Evolutionary conservation across 768 basidiomycete species (phyloP), one percentile per base, ranked within the genome.

Genomic region (Naganishia friedmannii): DNA sequence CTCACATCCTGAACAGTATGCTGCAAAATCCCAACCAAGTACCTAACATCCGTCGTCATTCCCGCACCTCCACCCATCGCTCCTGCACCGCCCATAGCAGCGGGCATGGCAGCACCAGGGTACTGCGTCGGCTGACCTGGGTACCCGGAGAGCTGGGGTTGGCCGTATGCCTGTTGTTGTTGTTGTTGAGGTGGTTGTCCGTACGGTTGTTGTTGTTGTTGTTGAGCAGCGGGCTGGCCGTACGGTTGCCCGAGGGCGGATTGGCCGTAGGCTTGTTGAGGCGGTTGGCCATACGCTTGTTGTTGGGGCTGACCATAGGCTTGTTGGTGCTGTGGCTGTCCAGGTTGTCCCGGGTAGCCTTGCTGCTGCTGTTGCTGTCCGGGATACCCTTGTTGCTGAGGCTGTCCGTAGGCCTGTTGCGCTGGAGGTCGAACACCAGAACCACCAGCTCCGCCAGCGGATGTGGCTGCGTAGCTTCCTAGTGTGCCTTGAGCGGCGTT

Each of bases 1-100:
- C 77, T 73, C 56, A 80, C 77, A 60, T 78, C 79, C 68, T 75
- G 73, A 56, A 80, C 78, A 76, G 77, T 78, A 54, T 78, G 77
- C 67, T 74, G 72, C n/a, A 80, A 63, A 21, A 73, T 39, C 10
- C 60, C 53, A 8, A 74, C 67, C 12, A 79, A 67, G 67, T 73
- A 74, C 29, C 73, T 54, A 37, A 76, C 57, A 56, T 77, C 73
- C 1, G 53, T 34, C 19, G 76, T 74, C 23, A 56, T 67, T 13
- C 75, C 74, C 7, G 58, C 73, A 32, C 69, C 74, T 21, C 9
- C 42, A 7, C 48, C 48, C 48, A 26, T 26, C 17, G 21, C 48
- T 51, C 69, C 69, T 3, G 68, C 74, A 15, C 55, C 70, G 9
- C 53, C 58, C 21, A n/a, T 42, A 31, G 68, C 45, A 46, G 15